A percentile compares a stretch with the other conserved stretches of the same genome.
Conservation (phyloP, 176 grass and related monocot genomes). For the Aegilops bicornis region DNA sequence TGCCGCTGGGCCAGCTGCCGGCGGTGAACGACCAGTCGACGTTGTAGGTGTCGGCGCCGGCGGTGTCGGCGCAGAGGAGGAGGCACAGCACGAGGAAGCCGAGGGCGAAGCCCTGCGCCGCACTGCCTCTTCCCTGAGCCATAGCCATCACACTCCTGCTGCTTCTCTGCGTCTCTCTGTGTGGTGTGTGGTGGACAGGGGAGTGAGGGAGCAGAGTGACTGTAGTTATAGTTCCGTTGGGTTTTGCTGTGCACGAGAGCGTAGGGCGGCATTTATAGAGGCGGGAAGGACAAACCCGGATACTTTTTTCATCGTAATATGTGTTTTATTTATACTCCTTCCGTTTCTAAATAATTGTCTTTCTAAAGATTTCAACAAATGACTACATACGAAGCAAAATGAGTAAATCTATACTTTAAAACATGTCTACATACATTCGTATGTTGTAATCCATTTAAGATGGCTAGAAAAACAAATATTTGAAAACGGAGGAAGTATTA, state of each 20-base stretch:
- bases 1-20: slow-evolving; percentile 50
- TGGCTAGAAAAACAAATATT: too few relatives aligned
- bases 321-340: too few relatives aligned
- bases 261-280: slow-evolving; percentile 21
- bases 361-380: too few relatives aligned
- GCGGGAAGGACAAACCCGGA: background rate
- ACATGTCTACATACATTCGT: too few relatives aligned
- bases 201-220: slow-evolving; percentile 5
- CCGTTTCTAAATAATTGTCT: too few relatives aligned
- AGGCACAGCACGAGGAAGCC: slow-evolving; percentile 42
- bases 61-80: slow-evolving; percentile 26
- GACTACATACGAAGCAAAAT: too few relatives aligned
- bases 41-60: slow-evolving; percentile 43
- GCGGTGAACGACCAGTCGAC: slow-evolving; percentile 67
- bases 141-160: background rate
- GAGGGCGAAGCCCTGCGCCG: slow-evolving; percentile 33
- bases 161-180: background rate
- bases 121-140: slow-evolving; percentile 80
- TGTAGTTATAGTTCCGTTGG: background rate
- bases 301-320: too few relatives aligned
- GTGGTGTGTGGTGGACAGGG: background rate
- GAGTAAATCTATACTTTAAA: too few relatives aligned
- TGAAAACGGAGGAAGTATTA: too few relatives aligned
- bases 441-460: too few relatives aligned
- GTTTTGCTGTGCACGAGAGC: slow-evolving; percentile 2